Evolutionary conservation across 2,329 filamentous ascomycete genomes (phyloP).

Genomic region (Cercospora beticola): DNA sequence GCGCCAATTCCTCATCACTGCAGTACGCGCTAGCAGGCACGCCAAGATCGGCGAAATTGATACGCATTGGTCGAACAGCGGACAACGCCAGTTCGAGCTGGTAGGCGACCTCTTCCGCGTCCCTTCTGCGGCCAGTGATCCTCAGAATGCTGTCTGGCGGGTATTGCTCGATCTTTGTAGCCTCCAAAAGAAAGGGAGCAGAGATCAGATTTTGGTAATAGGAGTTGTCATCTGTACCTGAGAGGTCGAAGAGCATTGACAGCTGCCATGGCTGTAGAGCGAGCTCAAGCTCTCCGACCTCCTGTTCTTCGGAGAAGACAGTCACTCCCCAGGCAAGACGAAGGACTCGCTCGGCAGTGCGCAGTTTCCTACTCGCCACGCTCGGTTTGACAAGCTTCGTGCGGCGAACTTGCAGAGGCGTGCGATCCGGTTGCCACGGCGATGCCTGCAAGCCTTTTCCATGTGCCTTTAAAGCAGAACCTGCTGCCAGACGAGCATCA

Average conservation of each 20-base stretch:
- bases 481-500: background rate
- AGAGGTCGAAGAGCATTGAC: constrained; percentile 31
- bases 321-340: constrained; percentile 32
- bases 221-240: constrained; percentile 10
- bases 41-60: constrained; percentile 22
- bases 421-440: constrained; percentile 31
- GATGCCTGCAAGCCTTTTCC: background rate
- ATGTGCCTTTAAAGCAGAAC: background rate
- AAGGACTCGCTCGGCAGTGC: constrained; percentile 30
- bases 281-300: constrained; percentile 34
- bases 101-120: constrained; percentile 32
- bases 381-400: constrained; percentile 11
- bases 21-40: constrained; percentile 10
- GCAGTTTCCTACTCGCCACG: constrained; percentile 16
- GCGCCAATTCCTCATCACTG: constrained; percentile 21
- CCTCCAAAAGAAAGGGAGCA: constrained; percentile 25
- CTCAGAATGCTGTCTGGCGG: constrained; percentile 30
- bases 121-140: constrained; percentile 34
- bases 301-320: constrained; percentile 28
- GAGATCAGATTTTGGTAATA: constrained; percentile 26
- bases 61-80: constrained; percentile 14
- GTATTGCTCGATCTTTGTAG: constrained; percentile 25
- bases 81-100: constrained; percentile 27
- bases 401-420: constrained; percentile 28
- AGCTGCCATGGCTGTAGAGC: constrained; percentile 32